Conservation (phyloP, 2,329 filamentous ascomycete genomes). For the Coniochaeta pulveracea region DNA sequence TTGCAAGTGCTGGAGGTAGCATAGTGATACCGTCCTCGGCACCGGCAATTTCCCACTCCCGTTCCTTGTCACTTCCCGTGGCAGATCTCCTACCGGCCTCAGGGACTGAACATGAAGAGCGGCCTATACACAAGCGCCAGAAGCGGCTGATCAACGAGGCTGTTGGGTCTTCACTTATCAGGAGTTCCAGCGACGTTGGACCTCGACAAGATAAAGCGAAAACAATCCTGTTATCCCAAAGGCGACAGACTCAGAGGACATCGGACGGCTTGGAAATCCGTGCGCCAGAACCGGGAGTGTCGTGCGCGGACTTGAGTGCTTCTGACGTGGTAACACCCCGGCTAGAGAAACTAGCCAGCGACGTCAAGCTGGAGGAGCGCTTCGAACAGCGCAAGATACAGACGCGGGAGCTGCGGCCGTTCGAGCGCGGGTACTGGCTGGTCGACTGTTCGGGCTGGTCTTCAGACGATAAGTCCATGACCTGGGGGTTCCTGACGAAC, state of each 20-base stretch:
- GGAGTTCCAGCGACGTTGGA: conserved; percentile 23
- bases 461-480: conserved; percentile 29
- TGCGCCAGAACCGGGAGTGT: conserved; percentile 41
- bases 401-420: conserved; percentile 34
- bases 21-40: background rate
- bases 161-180: conserved; percentile 13
- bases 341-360: conserved; percentile 38
- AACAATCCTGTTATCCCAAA: background rate
- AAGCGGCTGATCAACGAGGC: conserved; percentile 8
- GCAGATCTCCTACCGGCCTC: background rate
- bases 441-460: conserved; percentile 49
- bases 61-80: background rate
- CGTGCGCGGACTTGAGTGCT: conserved; percentile 27
- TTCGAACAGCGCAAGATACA: conserved; percentile 41
- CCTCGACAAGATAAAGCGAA: conserved; percentile 7
- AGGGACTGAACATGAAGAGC: conserved; percentile 22
- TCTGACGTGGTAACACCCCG: conserved; percentile 43
- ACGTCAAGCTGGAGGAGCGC: conserved; percentile 37
- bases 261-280: conserved; percentile 34
- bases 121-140: conserved; percentile 14
- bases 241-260: conserved; percentile 6
- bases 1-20: background rate
- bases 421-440: conserved; percentile 73
- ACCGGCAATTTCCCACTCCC: background rate
- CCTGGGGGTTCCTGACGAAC: conserved; percentile 52